Percentiles rank a stretch among this genome's conserved stretches.
phyloP scores from a whole-genome alignment of 768 basidiomycete species.

The Auriscalpium orientale region DNA sequence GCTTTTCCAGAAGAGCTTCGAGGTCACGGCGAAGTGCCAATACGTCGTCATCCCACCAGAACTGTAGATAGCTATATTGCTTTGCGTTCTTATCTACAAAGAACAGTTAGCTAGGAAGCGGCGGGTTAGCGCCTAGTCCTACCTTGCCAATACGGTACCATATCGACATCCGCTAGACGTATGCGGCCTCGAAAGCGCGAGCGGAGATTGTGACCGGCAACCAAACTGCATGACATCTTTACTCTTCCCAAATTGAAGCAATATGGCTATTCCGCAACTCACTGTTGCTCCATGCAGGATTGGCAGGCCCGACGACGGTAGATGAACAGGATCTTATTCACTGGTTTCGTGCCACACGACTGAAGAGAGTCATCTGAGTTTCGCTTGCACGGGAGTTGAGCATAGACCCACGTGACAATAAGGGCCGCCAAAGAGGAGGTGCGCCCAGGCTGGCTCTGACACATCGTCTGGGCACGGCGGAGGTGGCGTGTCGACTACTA shows the following conservation, averaged over 20 bases:
- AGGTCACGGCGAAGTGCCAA: neutral
- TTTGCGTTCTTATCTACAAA: neutral
- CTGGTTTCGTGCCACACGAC: constrained; percentile 7
- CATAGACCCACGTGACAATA: constrained; percentile 3
- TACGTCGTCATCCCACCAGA: no score
- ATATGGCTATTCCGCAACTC: neutral
- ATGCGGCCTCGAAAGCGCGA: neutral
- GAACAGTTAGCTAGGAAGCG: neutral
- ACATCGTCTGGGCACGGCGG: constrained; percentile 8
- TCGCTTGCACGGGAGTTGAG: no score
- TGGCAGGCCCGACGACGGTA: constrained; percentile 10
- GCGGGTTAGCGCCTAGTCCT: no score
- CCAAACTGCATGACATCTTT: neutral
- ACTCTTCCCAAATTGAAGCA: neutral
- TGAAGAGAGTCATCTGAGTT: neutral
- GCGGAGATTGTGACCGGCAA: neutral
- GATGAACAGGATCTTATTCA: constrained; percentile 3
- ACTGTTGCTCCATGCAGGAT: constrained; percentile 3
- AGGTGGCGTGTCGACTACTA: neutral
- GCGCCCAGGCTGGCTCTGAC: constrained; percentile 4
- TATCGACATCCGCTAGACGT: neutral
- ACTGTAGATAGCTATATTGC: no score
- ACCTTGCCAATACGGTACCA: no score
- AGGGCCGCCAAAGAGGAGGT: constrained; percentile 5
- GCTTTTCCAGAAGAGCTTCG: neutral